Evolutionary conservation across 352 stramenopile species (phyloP), one percentile per base, ranked within the genome.

Genomic region (Phytopythium oedochilum): DNA sequence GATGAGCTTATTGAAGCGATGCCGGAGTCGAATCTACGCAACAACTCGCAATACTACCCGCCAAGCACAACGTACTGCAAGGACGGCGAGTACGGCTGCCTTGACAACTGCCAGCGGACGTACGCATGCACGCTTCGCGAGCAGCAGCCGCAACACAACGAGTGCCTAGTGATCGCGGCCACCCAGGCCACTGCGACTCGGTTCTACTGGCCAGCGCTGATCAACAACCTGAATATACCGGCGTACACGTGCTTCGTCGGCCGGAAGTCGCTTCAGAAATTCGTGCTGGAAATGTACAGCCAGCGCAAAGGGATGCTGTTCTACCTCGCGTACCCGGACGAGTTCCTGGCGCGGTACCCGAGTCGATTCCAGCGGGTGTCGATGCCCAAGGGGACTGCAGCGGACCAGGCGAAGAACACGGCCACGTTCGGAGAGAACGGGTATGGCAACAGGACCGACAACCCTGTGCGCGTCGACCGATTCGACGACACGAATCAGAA

Each of bases 401-500:
- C 56, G 23, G 29, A 29, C 8, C 36, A 44, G 12, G 50, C 28
- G 9, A n/a, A 60, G 23, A 20, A 49, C 9, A 67, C 67, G 3
- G 23, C 9, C 3, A 54, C 25, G 2, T 76, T 70, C 48, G 66
- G 63, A 1, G 70, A 78, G 52, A 35, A 70, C 31, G 66, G 70
- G 6, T 72, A 73, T 53, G 5, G 63, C 11, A 15, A 45, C 14
- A 6, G 15, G 35, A 35, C 20, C 4, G 4, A 52, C 26, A 79
- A 76, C 44, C 60, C 54, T 0, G 55, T 79, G 17, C n/a, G 28
- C 0, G 53, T 72, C 2, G 70, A 76, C 29, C 79, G 63, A 14
- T 68, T 77, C 0, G 59, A 53, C n/a, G 50, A 64, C 12, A 36
- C 32, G 26, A 59, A 78, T 15, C 49, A 63, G 3, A 86, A 83